These are phyloP conservation scores for Solanum lignicaule DNA, from an alignment of 257 asterid genomes.

Conservation along the genomic window DNA sequence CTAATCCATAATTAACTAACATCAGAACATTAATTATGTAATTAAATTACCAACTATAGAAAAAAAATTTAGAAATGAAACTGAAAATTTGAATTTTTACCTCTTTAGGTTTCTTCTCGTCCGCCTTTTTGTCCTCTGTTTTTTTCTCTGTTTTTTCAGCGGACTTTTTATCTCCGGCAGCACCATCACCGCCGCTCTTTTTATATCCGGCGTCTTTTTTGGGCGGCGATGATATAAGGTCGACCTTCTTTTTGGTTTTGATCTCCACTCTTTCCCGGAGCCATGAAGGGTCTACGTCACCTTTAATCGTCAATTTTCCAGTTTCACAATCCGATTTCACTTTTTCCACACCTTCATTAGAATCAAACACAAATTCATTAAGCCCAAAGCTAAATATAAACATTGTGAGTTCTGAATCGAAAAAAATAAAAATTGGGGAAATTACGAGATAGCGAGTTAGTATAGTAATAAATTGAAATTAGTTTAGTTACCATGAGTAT, in stretches of 20 bases:
- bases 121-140: constrained; percentile 18
- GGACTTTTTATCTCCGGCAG: constrained; percentile 11
- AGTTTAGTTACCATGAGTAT: constrained; percentile 5
- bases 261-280: constrained; percentile 13
- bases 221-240: constrained; percentile 9
- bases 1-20: not conserved
- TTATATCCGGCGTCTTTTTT: not conserved
- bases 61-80: not conserved
- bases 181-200: not conserved
- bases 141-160: constrained; percentile 21
- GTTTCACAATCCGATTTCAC: constrained; percentile 12
- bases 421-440: not conserved
- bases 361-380: not conserved
- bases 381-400: not conserved
- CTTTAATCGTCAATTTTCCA: constrained; percentile 9
- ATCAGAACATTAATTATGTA: not conserved
- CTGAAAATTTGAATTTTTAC: not conserved
- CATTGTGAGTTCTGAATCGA: not conserved
- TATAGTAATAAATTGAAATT: not conserved
- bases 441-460: too few species aligned
- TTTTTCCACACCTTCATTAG: constrained; percentile 11
- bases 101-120: constrained; percentile 28
- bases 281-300: constrained; percentile 15
- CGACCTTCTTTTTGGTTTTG: constrained; percentile 20
- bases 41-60: not conserved